A percentile compares a stretch with the other conserved stretches of the same genome.
Conservation (phyloP, 2,329 filamentous ascomycete species). For the Colletotrichum coccodes region DNA sequence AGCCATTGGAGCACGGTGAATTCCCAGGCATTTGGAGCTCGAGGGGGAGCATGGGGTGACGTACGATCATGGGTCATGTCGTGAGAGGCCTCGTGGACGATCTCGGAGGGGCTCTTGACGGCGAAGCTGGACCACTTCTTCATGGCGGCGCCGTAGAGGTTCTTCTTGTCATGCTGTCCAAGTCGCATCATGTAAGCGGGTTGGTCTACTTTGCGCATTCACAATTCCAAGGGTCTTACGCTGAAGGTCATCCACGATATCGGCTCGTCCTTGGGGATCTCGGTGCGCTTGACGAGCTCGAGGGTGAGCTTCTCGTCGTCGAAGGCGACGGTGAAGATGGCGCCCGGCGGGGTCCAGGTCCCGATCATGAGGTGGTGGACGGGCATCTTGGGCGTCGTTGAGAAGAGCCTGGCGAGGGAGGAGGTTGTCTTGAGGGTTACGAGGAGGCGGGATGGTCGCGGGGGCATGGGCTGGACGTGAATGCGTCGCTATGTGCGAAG, state of each 20-base stretch:
- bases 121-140: constrained; percentile 91
- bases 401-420: neutral
- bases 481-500: neutral
- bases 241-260: constrained; percentile 96
- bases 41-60: constrained; percentile 44
- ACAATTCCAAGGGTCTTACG: constrained; percentile 58
- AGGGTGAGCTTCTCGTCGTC: constrained; percentile 83
- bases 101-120: constrained; percentile 79
- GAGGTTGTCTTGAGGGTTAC: neutral
- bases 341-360: constrained; percentile 89
- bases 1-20: too few relatives aligned
- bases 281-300: constrained; percentile 81
- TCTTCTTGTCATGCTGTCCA: constrained; percentile 81
- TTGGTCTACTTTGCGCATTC: neutral
- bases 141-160: constrained; percentile 90
- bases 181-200: constrained; percentile 33
- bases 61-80: constrained; percentile 80
- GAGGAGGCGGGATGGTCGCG: constrained; percentile 4
- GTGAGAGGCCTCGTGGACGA: constrained; percentile 79
- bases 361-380: constrained; percentile 90
- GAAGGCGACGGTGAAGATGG: constrained; percentile 90
- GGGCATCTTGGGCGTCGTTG: constrained; percentile 66
- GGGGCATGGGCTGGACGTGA: constrained; percentile 14
- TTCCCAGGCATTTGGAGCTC: too few relatives aligned
- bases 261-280: constrained; percentile 84